phyloP scores from a whole-genome alignment of 2,329 filamentous ascomycete species.

The Fusarium albosuccineum region DNA sequence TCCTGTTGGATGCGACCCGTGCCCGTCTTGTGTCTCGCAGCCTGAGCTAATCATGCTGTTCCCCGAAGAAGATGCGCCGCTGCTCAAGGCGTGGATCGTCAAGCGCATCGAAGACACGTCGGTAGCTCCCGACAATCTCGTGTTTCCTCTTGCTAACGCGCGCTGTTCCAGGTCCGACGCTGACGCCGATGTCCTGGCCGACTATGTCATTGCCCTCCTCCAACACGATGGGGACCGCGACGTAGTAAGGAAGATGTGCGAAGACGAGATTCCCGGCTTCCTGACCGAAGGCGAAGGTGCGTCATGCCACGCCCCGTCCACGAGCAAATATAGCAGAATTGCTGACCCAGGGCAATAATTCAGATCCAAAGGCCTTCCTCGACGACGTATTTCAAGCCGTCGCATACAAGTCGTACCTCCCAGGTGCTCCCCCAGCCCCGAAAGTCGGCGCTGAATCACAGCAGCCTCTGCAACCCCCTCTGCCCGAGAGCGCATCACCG shows the following conservation, averaged over 20 bases:
- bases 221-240: constrained; percentile 75
- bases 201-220: constrained; percentile 85
- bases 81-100: constrained; percentile 82
- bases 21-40: not conserved
- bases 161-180: constrained; percentile 74
- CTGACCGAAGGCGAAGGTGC: constrained; percentile 76
- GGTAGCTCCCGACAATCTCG: constrained; percentile 47
- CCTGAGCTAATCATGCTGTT: constrained; percentile 66
- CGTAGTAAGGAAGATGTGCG: constrained; percentile 75
- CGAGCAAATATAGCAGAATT: not conserved
- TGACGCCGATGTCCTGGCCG: constrained; percentile 84
- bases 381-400: constrained; percentile 78
- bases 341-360: constrained; percentile 20
- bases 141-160: constrained; percentile 29
- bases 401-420: constrained; percentile 70
- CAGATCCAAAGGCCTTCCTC: constrained; percentile 68
- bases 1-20: constrained; percentile 13
- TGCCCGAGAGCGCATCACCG: constrained; percentile 16
- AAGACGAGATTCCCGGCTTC: constrained; percentile 81
- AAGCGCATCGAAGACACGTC: constrained; percentile 82
- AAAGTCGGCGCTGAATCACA: constrained; percentile 28
- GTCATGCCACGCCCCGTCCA: not conserved
- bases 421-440: constrained; percentile 63
- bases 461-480: constrained; percentile 37
- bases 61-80: constrained; percentile 70